Base-by-base conservation (phyloP, 306 rosid species). In the Prunus mongolica region DNA sequence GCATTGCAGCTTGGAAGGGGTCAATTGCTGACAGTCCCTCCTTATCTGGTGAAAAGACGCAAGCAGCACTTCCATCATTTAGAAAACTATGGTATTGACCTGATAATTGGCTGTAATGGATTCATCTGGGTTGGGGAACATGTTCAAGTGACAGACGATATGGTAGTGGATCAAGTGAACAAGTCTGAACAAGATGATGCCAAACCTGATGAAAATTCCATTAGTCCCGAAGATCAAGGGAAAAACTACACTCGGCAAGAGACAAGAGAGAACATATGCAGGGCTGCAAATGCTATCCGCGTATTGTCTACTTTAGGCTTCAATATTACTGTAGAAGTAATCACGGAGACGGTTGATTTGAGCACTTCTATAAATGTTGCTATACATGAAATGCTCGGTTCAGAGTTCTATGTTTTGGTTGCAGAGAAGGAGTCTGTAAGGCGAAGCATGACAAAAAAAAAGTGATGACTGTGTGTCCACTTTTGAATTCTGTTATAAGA, bases 111-210 rank as follows among this genome's bases (percentile, higher is more conserved):
- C 65, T 90, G 97, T 72, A 92, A 92, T 77, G 99, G 97, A 27
- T 92, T 86, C 77, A 82, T 92, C 80, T 92, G 99, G 97, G 84
- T 92, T 56, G 99, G 99, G 56, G 97, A 92, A 83, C 96, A 90
- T 64, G 78, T 83, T 60, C 91, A 89, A 67, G 82, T 77, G 47
- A 82, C 76, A 24, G 92, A 87, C 13, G 89, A 88, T 76, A 84
- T 85, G 90, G 65, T 84, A 46, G 96, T 82, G 66, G 96, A 88
- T 76, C 96, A 78, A 81, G 85, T 71, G 64, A 76, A 67, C 73
- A 88, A 82, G 67, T 71, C 86, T n/a, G 89, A 89, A 67, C 78
- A 79, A 45, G 86, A 78, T 74, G 82, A 54, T 54, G 8, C 70
- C 20, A 65, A 78, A 63, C 75, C 78, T 25, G 73, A 75, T 50